Conservation (phyloP, 768 basidiomycete species). For the Clathrus columnatus region DNA sequence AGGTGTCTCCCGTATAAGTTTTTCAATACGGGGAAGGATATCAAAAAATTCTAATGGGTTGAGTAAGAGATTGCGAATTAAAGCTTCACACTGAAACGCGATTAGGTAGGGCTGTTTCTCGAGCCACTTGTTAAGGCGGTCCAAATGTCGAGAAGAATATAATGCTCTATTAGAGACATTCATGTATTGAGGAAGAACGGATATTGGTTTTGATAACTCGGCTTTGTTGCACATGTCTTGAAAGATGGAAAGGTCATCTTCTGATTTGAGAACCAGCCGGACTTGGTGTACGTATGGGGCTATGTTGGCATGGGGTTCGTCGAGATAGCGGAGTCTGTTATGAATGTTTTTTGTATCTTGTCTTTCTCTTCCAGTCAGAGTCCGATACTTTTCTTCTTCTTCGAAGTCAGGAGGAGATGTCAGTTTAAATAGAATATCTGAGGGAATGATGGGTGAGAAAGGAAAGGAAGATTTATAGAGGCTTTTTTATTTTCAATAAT, state of each 20-base stretch:
- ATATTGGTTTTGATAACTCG: constrained; percentile 25
- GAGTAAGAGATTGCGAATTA: constrained; percentile 54
- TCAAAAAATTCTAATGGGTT: constrained; percentile 48
- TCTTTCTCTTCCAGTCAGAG: constrained; percentile 33
- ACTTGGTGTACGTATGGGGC: constrained; percentile 68
- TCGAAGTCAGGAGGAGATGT: constrained; percentile 58
- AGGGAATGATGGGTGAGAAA: neutral
- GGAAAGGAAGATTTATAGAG: neutral
- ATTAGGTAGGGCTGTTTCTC: constrained; percentile 49
- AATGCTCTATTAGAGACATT: constrained; percentile 42
- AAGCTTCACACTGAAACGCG: constrained; percentile 69
- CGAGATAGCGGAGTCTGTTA: constrained; percentile 48
- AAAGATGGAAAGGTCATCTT: constrained; percentile 44
- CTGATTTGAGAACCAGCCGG: constrained; percentile 45
- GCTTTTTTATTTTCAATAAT: neutral
- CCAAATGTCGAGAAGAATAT: constrained; percentile 41
- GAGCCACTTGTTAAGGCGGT: constrained; percentile 36
- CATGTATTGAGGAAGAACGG: constrained; percentile 28
- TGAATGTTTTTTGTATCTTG: constrained; percentile 40
- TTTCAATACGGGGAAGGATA: constrained; percentile 36
- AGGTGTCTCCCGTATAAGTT: constrained; percentile 24
- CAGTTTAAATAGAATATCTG: constrained; percentile 64
- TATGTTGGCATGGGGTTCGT: constrained; percentile 48
- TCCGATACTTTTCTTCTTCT: constrained; percentile 46
- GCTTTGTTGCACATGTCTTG: constrained; percentile 43